Conservation (phyloP, 352 stramenopile species). For the Pythium oligandrum region DNA sequence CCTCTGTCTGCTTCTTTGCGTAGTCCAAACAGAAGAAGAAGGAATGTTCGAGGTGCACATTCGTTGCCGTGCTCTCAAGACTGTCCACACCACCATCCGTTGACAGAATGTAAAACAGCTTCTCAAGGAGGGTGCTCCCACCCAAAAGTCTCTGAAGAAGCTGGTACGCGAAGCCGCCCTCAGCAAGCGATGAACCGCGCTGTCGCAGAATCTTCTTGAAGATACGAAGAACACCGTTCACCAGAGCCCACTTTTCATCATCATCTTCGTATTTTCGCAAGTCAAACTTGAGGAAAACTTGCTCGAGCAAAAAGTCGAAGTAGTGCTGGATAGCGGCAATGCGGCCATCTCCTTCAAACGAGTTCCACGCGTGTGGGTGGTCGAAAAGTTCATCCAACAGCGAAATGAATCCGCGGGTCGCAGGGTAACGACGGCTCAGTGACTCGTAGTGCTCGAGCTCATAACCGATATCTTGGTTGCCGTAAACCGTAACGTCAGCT, state of each 20-base stretch:
- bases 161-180: conserved; percentile 64
- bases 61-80: conserved; percentile 61
- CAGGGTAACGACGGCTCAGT: conserved; percentile 67
- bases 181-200: conserved; percentile 29
- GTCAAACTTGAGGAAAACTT: conserved; percentile 83
- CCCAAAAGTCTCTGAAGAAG: conserved; percentile 67
- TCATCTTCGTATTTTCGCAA: conserved; percentile 78
- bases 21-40: conserved; percentile 84
- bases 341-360: conserved; percentile 69
- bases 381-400: conserved; percentile 75
- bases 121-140: conserved; percentile 56
- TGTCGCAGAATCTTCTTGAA: conserved; percentile 76
- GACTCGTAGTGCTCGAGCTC: conserved; percentile 84
- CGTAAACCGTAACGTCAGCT: conserved; percentile 50
- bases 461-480: conserved; percentile 75
- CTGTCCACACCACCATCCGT: conserved; percentile 65
- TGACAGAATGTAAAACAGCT: conserved; percentile 66
- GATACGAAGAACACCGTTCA: conserved; percentile 64
- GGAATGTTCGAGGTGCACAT: conserved; percentile 70
- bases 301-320: conserved; percentile 79
- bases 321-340: conserved; percentile 80
- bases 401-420: conserved; percentile 70
- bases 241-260: conserved; percentile 79
- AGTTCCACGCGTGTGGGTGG: conserved; percentile 67
- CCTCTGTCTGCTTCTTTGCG: conserved; percentile 67